A percentile compares a stretch with the other conserved stretches of the same genome.
These are phyloP conservation scores for Fusarium pseudonygamai DNA, from an alignment of 2,329 filamentous ascomycete species.

Conservation along the genomic window DNA sequence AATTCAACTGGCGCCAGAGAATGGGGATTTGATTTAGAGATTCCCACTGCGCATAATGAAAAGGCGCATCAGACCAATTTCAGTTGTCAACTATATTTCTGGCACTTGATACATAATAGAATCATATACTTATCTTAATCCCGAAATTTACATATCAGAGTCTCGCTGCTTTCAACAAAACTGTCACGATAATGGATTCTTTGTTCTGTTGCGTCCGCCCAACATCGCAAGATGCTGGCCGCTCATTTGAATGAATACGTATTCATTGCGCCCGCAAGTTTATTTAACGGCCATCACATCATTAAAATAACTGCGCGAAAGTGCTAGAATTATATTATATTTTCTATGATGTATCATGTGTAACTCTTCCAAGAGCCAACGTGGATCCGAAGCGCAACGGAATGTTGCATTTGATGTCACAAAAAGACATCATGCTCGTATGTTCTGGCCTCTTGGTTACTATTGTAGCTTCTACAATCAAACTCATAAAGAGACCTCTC, in stretches of 20 bases:
- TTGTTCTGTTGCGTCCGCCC: not conserved
- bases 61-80: not conserved
- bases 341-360: not conserved
- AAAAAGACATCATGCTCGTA: not conserved
- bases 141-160: not conserved
- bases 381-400: not conserved
- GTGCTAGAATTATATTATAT: too few species aligned
- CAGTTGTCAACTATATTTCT: not conserved
- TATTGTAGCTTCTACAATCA: not conserved
- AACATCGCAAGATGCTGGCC: not conserved
- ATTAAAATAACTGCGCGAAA: not conserved
- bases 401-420: not conserved
- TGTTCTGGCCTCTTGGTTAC: not conserved
- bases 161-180: not conserved
- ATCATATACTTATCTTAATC: not conserved
- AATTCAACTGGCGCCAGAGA: constrained; percentile 6
- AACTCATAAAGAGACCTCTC: too few species aligned
- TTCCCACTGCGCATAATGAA: constrained; percentile 8
- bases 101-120: constrained; percentile 1
- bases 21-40: constrained; percentile 2
- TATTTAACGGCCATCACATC: not conserved
- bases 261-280: not conserved
- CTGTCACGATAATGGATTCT: not conserved
- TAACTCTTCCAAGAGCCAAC: not conserved
- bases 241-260: not conserved